A percentile compares a stretch with the other conserved stretches of the same genome.
Conservation (phyloP, 352 stramenopile genomes). For the Aphanomyces stellatus region DNA sequence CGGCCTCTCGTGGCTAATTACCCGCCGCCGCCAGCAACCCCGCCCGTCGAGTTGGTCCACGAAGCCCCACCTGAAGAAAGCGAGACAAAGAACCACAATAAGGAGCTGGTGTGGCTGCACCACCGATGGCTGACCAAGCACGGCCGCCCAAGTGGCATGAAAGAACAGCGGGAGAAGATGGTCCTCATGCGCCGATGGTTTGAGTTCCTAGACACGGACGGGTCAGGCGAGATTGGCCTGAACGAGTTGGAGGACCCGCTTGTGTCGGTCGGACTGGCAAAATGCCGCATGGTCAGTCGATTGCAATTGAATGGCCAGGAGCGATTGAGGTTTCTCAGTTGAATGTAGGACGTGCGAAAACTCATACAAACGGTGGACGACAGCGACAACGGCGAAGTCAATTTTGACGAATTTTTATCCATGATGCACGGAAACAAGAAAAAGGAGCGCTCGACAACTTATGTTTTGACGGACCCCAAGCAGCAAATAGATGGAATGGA, state of each 20-base stretch:
- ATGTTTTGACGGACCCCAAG: constrained; percentile 45
- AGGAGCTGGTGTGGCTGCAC: constrained; percentile 57
- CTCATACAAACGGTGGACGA: constrained; percentile 66
- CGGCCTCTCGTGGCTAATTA: neutral
- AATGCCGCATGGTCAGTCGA: constrained; percentile 31
- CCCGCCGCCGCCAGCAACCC: neutral
- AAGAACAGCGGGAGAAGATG: constrained; percentile 54
- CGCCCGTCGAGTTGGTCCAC: neutral
- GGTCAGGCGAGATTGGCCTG: constrained; percentile 66
- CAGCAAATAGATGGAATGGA: constrained; percentile 11
- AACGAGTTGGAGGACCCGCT: constrained; percentile 82
- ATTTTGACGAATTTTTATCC: constrained; percentile 60
- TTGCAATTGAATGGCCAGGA: neutral
- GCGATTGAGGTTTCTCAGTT: neutral
- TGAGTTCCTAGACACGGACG: constrained; percentile 77
- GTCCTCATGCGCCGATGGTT: constrained; percentile 75
- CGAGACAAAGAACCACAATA: constrained; percentile 16
- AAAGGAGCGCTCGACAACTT: neutral
- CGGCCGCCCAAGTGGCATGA: constrained; percentile 60
- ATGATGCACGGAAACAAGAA: constrained; percentile 56
- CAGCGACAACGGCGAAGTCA: constrained; percentile 53
- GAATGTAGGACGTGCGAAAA: constrained; percentile 41
- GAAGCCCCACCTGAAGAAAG: neutral
- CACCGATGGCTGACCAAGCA: constrained; percentile 71
- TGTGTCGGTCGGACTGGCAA: constrained; percentile 75